Percentiles rank a stretch among this genome's conserved stretches.
These are phyloP conservation scores for Geotrichum histeridarum DNA, from an alignment of 1,139 yeast genomes.

Conservation along the genomic window DNA sequence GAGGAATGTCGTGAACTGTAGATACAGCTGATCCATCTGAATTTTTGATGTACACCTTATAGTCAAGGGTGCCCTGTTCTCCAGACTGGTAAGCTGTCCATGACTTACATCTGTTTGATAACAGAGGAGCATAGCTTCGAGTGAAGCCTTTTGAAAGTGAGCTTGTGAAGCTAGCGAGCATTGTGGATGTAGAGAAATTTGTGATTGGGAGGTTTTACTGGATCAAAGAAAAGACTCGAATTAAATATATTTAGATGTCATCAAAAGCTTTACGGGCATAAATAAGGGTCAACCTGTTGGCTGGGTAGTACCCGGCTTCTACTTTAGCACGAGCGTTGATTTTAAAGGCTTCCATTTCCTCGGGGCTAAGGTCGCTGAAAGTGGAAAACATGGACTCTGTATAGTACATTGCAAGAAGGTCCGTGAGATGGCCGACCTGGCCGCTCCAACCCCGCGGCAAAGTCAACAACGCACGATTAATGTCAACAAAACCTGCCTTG, in stretches of 20 bases:
- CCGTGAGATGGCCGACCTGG: constrained; percentile 33
- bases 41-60: constrained; percentile 51
- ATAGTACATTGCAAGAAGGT: constrained; percentile 31
- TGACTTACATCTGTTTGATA: background rate
- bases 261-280: constrained; percentile 1
- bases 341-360: constrained; percentile 23
- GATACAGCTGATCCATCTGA: constrained; percentile 51
- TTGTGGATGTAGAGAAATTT: too few relatives aligned
- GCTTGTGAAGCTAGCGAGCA: too few relatives aligned
- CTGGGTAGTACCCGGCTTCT: background rate
- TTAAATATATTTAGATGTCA: too few relatives aligned
- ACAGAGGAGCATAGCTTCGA: background rate
- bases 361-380: constrained; percentile 28
- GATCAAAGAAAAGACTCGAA: too few relatives aligned
- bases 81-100: constrained; percentile 58
- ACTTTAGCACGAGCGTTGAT: background rate
- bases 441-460: constrained; percentile 38
- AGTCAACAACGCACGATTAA: constrained; percentile 29
- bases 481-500: constrained; percentile 34
- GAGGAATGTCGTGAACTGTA: constrained; percentile 80
- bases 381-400: constrained; percentile 29
- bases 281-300: constrained; percentile 1
- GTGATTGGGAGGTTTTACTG: too few relatives aligned
- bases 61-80: constrained; percentile 74
- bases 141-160: background rate